Evolutionary conservation across 2,329 filamentous ascomycete genomes (phyloP), one percentile per base, ranked within the genome.

Genomic region (Monosporascus sp.): DNA sequence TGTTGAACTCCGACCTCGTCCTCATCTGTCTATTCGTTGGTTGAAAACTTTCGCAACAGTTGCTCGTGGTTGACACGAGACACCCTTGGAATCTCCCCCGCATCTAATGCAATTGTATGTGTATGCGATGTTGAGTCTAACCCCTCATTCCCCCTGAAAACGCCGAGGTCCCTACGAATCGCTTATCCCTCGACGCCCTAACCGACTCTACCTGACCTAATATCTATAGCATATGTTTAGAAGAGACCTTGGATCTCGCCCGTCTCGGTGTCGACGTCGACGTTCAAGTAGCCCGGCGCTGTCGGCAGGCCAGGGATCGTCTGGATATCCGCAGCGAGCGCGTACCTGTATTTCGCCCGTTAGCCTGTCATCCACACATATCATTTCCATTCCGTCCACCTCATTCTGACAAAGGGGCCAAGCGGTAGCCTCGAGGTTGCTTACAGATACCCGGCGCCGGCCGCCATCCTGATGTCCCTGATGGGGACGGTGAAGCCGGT

Each of bases 231-330:
- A 35, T 35, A 14, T 35, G 31, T 54, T 51, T 90, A 99, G 73
- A 97, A 99, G 53, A 99, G 81, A 5, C 94, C 89, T 54, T 90
- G 85, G 60, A 93, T 90, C 74, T 93, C 88, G 51, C 89, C 89
- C n/a, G 87, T 92, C 76, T 91, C 87, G 6, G 78, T 74, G 64
- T 93, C 87, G 38, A 88, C 86, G 62, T 97, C 93, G 46, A 97
- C 92, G 65, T 97, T 97, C 57, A 97, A 77, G 69, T 97, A 97
- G 11, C 94, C 94, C 8, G 93, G 94, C 20, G 93, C 93, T 8
- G 94, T 97, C 9, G 93, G 93, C 59, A 99, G 77, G 57, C 94
- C 94, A 15, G 94, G 94, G 59, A 99, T 99, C 1, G 94, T 99
- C 78, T 97, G 94, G 61, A 99, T 97, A 67, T 99, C 94, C 15